These are phyloP conservation scores for Luffa acutangula DNA, from an alignment of 306 rosid species.

Conservation along the genomic window DNA sequence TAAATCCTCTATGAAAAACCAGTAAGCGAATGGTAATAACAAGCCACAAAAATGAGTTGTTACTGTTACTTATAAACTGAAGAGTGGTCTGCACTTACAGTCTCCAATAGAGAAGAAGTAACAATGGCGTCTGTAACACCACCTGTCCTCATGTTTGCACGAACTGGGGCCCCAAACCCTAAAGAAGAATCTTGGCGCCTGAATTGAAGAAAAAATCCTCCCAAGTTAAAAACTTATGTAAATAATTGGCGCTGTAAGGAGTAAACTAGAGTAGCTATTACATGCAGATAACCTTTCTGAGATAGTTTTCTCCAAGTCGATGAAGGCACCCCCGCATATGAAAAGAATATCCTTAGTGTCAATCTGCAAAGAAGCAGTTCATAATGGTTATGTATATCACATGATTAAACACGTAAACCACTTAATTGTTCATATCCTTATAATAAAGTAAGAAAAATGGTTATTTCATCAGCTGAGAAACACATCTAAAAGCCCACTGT, in stretches of 20 bases:
- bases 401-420: neutral
- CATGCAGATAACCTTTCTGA: constrained; percentile 71
- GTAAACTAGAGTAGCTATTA: constrained; percentile 7
- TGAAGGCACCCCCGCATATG: constrained; percentile 94
- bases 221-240: constrained; percentile 7
- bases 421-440: neutral
- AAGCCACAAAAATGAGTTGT: neutral
- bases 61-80: constrained; percentile 13
- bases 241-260: neutral
- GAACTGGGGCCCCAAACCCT: constrained; percentile 94
- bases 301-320: constrained; percentile 94
- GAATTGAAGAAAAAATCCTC: constrained; percentile 15
- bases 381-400: neutral
- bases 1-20: neutral
- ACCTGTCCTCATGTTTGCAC: constrained; percentile 84
- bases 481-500: neutral
- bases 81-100: constrained; percentile 36
- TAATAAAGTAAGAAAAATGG: neutral
- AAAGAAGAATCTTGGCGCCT: constrained; percentile 94
- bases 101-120: constrained; percentile 75
- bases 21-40: neutral
- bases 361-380: constrained; percentile 39
- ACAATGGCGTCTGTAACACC: constrained; percentile 71
- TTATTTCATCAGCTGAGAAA: neutral
- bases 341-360: constrained; percentile 97